Evolutionary conservation across 768 basidiomycete genomes (phyloP), one percentile per base, ranked within the genome.

Genomic region (Suillus placidus): DNA sequence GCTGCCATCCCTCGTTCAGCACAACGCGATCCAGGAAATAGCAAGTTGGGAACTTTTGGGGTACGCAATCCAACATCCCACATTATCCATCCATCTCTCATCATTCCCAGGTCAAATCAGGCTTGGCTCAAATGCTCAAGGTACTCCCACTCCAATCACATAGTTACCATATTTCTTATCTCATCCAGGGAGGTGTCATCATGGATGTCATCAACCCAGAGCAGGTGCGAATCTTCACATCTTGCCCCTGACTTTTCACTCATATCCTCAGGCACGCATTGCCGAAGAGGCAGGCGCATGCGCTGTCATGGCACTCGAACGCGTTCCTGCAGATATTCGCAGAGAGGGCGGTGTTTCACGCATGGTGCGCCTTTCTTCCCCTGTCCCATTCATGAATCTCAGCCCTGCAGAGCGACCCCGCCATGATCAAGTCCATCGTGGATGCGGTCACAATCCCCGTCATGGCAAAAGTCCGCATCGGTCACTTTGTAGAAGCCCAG

Each of bases 251-350:
- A 58, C 16, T 58, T 45, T 58, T 58, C 67, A 34, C 52, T 45
- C 64, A 51, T 9, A 34, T 62, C 67, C 32, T 70, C 69, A 96
- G 91, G 97, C 97, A 66, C 91, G 92, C 67, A 95, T 98, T 71
- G 97, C 97, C 54, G 97, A 99, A 75, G 94, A 95, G 74, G 97
- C 97, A 10, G 97, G 97, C 55, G 97, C 97, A 8, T 95, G 94
- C 75, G 97, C 97, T 66, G 97, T 99, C 68, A 99, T 99, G 97
- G 94, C 94, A 5, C 85, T 96, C 38, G 94, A 97, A 78, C 85
- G 95, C 64, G 94, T 99, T 4, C 97, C 97, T 12, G 95, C 96
- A 14, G 95, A 98, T 74, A 99, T 99, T 73, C 87, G 97, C 67
- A 84, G 84, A 20, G 83, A 93, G 75, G 97, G 97, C 38, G 97